These are phyloP conservation scores for Cucurbita moschata DNA, from an alignment of 306 rosid species.

Conservation along the genomic window DNA sequence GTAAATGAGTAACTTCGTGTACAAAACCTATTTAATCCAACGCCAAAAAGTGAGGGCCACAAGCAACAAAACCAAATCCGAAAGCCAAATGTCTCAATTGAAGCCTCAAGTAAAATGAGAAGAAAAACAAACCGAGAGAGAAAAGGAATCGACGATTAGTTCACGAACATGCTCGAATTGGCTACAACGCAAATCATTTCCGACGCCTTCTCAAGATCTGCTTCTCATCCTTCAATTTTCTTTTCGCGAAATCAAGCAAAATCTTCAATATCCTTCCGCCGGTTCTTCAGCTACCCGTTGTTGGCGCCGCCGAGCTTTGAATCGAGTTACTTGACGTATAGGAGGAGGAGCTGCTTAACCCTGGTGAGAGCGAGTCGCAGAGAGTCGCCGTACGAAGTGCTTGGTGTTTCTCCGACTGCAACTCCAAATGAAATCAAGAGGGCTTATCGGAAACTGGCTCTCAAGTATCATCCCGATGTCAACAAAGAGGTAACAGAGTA, in stretches of 20 bases:
- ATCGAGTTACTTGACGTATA: conserved; percentile 11
- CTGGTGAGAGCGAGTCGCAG: conserved; percentile 32
- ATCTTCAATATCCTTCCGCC: conserved; percentile 20
- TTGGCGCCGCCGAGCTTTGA: conserved; percentile 1
- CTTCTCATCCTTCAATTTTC: conserved; percentile 8
- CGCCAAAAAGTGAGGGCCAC: neutral
- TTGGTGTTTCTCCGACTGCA: conserved; percentile 79
- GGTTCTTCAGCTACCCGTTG: conserved; percentile 2
- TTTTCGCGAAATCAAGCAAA: conserved; percentile 17
- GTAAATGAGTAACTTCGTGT: neutral
- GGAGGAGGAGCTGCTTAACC: conserved; percentile 5
- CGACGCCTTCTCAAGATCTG: conserved; percentile 16
- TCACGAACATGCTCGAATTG: conserved; percentile 39
- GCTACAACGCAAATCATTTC: conserved; percentile 12
- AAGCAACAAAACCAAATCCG: neutral
- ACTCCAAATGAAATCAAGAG: conserved; percentile 49
- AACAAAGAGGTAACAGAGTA: conserved; percentile 59
- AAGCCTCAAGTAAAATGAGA: conserved; percentile 15
- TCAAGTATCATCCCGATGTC: conserved; percentile 91
- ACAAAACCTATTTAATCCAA: neutral
- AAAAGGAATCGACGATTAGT: conserved; percentile 13
- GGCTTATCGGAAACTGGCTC: conserved; percentile 94
- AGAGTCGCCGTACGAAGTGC: conserved; percentile 69
- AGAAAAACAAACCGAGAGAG: neutral
- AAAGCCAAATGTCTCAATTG: neutral